Evolutionary conservation across 192 early-diverging fungal genomes (phyloP).

Genomic region (Entomortierella lignicola): DNA sequence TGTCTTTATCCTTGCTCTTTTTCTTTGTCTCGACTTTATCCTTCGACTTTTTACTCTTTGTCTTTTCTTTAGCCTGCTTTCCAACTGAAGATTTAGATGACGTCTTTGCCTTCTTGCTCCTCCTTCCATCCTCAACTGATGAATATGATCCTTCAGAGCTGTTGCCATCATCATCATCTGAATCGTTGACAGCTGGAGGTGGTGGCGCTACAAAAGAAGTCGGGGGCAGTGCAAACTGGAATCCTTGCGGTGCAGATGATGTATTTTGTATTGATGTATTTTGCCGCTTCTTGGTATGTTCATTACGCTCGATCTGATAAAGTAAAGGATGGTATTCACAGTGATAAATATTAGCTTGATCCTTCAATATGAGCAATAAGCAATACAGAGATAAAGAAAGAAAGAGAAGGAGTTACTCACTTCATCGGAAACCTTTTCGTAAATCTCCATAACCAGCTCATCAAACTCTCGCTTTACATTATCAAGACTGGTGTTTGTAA

Average conservation of each 20-base stretch:
- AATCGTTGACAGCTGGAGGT: constrained; percentile 13
- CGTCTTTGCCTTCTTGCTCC: constrained; percentile 15
- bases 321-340: no score
- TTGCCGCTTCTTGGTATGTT: no score
- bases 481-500: constrained; percentile 27
- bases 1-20: constrained; percentile 14
- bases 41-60: constrained; percentile 17
- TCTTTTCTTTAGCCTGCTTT: constrained; percentile 23
- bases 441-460: constrained; percentile 54
- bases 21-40: constrained; percentile 18
- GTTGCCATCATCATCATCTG: constrained; percentile 16
- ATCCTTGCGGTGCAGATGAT: not conserved
- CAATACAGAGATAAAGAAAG: not conserved
- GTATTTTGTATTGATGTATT: constrained; percentile 2
- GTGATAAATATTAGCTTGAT: no score
- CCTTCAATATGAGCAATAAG: no score
- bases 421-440: constrained; percentile 39
- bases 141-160: constrained; percentile 20
- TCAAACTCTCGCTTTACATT: constrained; percentile 47
- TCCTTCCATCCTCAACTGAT: constrained; percentile 20
- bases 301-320: not conserved
- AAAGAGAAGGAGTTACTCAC: constrained; percentile 1
- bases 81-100: constrained; percentile 7
- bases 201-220: constrained; percentile 48
- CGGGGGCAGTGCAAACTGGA: constrained; percentile 45